Percentiles rank a stretch among this genome's conserved stretches.
Evolutionary conservation across 495 filamentous ascomycete genomes (phyloP).

Genomic region (Baudoinia panamericana): DNA sequence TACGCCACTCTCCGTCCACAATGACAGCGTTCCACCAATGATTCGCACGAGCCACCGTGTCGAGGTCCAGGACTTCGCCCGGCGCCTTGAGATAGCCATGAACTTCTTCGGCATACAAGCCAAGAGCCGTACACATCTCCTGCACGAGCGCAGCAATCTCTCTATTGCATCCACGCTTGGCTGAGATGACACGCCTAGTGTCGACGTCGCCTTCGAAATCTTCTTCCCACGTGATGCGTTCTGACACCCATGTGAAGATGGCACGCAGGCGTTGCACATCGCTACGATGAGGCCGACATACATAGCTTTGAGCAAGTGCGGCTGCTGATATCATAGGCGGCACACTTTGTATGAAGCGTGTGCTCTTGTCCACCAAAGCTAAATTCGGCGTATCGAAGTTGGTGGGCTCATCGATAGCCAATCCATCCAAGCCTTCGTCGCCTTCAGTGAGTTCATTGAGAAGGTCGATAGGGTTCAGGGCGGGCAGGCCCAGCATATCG

Average conservation of each 20-base stretch:
- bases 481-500: conserved; percentile 84
- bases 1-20: conserved; percentile 87
- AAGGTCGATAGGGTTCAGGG: conserved; percentile 77
- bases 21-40: conserved; percentile 98
- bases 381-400: conserved; percentile 73
- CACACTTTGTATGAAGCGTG: conserved; percentile 78
- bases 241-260: conserved; percentile 93
- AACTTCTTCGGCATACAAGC: conserved; percentile 72
- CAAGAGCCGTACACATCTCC: conserved; percentile 89
- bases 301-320: conserved; percentile 76
- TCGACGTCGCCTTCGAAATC: conserved; percentile 75
- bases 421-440: conserved; percentile 76
- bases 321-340: conserved; percentile 78
- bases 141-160: conserved; percentile 79
- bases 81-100: conserved; percentile 82
- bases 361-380: conserved; percentile 83
- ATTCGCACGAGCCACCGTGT: conserved; percentile 65
- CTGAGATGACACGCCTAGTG: conserved; percentile 66
- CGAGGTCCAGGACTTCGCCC: conserved; percentile 67
- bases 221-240: conserved; percentile 95
- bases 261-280: conserved; percentile 86
- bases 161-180: conserved; percentile 71
- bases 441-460: conserved; percentile 76
- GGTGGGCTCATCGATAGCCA: conserved; percentile 66
- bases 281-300: conserved; percentile 88